Percentiles rank a stretch among this genome's conserved stretches.
Evolutionary conservation across 192 early-diverging fungal species (phyloP).

Genomic region (Lobulomyces angularis): DNA sequence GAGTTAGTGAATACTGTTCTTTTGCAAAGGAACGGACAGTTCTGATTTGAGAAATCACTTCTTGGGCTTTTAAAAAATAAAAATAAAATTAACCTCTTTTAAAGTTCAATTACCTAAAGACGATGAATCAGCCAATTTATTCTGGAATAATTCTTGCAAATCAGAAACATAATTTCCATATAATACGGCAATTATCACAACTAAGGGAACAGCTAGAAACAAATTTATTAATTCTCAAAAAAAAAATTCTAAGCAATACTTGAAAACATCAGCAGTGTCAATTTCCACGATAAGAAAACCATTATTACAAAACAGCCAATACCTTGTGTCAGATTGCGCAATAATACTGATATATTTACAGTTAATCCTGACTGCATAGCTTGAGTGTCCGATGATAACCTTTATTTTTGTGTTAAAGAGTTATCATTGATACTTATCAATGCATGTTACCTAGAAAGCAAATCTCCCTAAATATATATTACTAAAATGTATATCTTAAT

Average conservation of each 20-base stretch:
- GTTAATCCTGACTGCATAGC: background rate
- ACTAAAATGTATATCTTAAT: no score
- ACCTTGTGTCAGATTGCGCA: background rate
- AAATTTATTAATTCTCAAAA: background rate
- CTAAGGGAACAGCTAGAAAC: constrained; percentile 1
- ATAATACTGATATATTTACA: constrained; percentile 1
- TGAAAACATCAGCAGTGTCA: constrained; percentile 3
- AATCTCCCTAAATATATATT: no score
- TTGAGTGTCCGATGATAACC: background rate
- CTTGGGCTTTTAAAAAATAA: no score
- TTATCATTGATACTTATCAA: no score
- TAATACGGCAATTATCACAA: background rate
- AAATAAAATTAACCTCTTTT: no score
- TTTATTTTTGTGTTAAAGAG: no score
- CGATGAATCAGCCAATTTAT: background rate
- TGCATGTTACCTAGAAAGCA: no score
- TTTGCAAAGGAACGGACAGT: constrained; percentile 4
- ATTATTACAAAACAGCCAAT: background rate
- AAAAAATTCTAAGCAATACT: background rate
- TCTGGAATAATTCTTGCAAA: constrained; percentile 3
- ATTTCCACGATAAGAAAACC: constrained; percentile 1
- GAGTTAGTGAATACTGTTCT: background rate
- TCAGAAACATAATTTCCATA: background rate
- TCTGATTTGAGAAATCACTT: background rate
- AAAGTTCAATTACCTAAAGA: no score